These are phyloP conservation scores for Paratrypanosoma confusum DNA, from an alignment of 208 protist genomes.

Conservation along the genomic window DNA sequence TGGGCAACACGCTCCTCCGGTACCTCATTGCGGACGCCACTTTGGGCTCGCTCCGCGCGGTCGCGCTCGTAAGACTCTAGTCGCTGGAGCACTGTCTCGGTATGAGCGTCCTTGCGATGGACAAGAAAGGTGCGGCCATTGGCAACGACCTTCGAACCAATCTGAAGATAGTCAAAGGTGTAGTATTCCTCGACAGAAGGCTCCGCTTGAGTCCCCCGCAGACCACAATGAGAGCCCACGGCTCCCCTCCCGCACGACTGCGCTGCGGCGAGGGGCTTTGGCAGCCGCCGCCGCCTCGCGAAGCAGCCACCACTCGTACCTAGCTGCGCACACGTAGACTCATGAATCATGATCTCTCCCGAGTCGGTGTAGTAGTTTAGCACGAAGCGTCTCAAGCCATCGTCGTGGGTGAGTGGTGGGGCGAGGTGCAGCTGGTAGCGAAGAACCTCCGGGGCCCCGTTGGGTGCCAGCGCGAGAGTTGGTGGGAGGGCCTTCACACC, in stretches of 20 bases:
- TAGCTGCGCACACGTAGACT: conserved; percentile 43
- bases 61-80: too few species aligned
- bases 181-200: conserved; percentile 24
- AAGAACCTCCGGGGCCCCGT: conserved; percentile 30
- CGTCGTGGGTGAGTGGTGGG: conserved; percentile 29
- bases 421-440: conserved; percentile 62
- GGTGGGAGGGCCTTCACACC: conserved; percentile 20
- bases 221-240: conserved; percentile 1
- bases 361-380: conserved; percentile 82
- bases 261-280: conserved; percentile 45
- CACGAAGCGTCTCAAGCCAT: conserved; percentile 56
- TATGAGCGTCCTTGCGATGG: conserved; percentile 69
- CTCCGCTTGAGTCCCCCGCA: conserved; percentile 7
- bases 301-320: conserved; percentile 78
- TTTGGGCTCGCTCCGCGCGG: too few species aligned
- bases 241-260: conserved; percentile 7
- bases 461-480: neutral
- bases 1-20: conserved; percentile 26
- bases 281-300: conserved; percentile 49
- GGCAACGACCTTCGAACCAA: conserved; percentile 58
- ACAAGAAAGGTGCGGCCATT: conserved; percentile 64
- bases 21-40: conserved; percentile 12
- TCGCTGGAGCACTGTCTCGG: conserved; percentile 39
- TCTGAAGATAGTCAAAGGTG: conserved; percentile 42
- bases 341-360: conserved; percentile 77